Percentiles rank a stretch among this genome's conserved stretches.
Evolutionary conservation across 768 basidiomycete genomes (phyloP).

Genomic region (Neoboletus magnificus): DNA sequence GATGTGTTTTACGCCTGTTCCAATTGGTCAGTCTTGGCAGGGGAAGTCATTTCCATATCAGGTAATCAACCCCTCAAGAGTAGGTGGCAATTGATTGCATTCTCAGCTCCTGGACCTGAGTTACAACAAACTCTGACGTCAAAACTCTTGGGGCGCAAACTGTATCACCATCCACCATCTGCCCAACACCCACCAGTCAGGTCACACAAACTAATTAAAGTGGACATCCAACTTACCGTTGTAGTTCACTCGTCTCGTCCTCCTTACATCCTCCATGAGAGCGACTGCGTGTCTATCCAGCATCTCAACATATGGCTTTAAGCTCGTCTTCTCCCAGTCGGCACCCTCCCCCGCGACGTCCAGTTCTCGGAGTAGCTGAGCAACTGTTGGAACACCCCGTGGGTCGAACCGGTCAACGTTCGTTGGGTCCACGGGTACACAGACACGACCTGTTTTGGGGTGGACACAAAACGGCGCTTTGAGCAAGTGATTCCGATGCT

Average conservation of each 20-base stretch:
- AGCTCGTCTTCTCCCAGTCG: slow-evolving; percentile 86
- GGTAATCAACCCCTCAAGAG: neutral
- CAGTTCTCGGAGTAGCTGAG: slow-evolving; percentile 77
- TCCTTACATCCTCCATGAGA: slow-evolving; percentile 32
- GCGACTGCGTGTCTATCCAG: slow-evolving; percentile 64
- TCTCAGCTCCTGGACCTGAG: neutral
- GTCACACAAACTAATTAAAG: neutral
- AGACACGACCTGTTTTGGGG: slow-evolving; percentile 93
- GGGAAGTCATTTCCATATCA: neutral
- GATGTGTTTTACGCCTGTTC: slow-evolving; percentile 2
- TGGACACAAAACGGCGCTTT: slow-evolving; percentile 98
- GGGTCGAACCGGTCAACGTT: slow-evolving; percentile 82
- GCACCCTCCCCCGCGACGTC: slow-evolving; percentile 52
- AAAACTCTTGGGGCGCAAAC: neutral
- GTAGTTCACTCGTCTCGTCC: slow-evolving; percentile 17
- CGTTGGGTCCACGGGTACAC: slow-evolving; percentile 84
- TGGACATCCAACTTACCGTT: slow-evolving; percentile 10
- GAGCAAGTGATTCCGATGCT: slow-evolving; percentile 94
- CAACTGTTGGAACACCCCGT: slow-evolving; percentile 79
- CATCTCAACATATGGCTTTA: slow-evolving; percentile 88
- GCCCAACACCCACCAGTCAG: neutral
- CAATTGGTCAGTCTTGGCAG: slow-evolving; percentile 17
- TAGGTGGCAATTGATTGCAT: neutral
- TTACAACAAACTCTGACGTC: neutral
- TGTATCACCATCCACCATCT: slow-evolving; percentile 29